Base-by-base conservation (phyloP, 2,329 filamentous ascomycete species). In the Colletotrichum simmondsii region DNA sequence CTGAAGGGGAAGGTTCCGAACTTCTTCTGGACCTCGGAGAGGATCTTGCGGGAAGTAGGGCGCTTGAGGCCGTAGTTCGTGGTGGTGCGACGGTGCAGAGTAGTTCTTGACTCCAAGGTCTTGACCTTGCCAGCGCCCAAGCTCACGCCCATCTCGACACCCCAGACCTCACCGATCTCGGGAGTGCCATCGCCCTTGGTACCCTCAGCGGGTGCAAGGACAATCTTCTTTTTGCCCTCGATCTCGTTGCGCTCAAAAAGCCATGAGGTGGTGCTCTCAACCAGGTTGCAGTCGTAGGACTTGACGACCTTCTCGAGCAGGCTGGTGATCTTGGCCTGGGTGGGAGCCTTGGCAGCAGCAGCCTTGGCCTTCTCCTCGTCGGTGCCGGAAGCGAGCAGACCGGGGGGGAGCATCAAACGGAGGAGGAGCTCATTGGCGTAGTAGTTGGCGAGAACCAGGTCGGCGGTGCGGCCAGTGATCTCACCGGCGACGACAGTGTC, bases 221-320 rank as follows among this genome's bases (percentile, higher is more conserved):
- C 97, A 80, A 99, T 98, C 91, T 98, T 98, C 92, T 98, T 98
- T 88, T 93, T 83, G 79, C 94, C 94, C 87, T 99, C 97, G 76
- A 99, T 98, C 85, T 99, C 97, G 85, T 98, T 98, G 83, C 94
- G 94, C 81, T 95, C 95, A 82, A 99, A 98, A 74, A 95, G 86
- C 95, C 97, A 99, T 80, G 94, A 97, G 56, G 97, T 99, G 75
- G 97, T 99, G 89, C 95, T 97, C 90, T 99, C 97, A 69, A 99
- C 95, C 30, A 98, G 87, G 83, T 92, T 97, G 89, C 94, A 95
- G 74, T 94, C 95, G 85, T 97, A 99, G 78, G 91, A 89, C 87
- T 97, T 95, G 81, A 92, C 94, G 58, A 98, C 91, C 89, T 97
- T 98, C 85, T 98, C 95, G 63, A 99, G 87, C 75, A 98, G 87